Conservation (phyloP, 345 rosid species). For the Acer negundo region DNA sequence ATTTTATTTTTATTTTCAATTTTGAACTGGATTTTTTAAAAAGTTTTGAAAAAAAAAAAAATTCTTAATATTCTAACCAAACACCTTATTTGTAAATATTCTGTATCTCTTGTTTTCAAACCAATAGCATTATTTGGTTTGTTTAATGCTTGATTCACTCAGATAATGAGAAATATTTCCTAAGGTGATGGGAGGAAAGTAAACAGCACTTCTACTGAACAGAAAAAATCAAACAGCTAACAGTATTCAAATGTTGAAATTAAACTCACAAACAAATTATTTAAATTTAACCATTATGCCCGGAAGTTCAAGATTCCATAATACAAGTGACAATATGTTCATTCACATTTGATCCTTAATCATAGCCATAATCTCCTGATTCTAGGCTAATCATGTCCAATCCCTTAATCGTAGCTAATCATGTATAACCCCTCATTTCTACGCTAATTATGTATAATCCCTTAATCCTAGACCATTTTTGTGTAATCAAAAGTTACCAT, state of each 20-base stretch:
- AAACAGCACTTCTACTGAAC: slow-evolving; percentile 2
- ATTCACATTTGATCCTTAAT: background rate
- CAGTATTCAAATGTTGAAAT: background rate
- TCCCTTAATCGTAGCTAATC: too few species aligned
- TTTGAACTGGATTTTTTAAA: background rate
- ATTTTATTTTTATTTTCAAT: too few species aligned
- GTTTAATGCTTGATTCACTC: background rate
- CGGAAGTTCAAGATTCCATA: background rate
- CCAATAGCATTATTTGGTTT: background rate
- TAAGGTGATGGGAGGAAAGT: background rate
- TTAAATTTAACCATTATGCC: background rate
- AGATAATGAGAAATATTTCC: background rate
- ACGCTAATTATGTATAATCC: too few species aligned
- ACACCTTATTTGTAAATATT: background rate
- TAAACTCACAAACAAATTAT: background rate
- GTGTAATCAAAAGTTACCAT: too few species aligned
- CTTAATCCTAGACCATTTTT: too few species aligned
- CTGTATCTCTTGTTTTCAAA: background rate
- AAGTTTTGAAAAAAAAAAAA: background rate
- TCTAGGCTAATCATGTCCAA: too few species aligned
- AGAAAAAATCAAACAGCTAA: background rate
- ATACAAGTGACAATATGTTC: background rate
- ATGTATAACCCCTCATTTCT: too few species aligned
- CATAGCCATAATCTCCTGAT: too few species aligned
- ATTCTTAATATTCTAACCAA: background rate